A percentile compares a stretch with the other conserved stretches of the same genome.
Conservation (phyloP, 495 filamentous ascomycete genomes). For the Physcia stellaris region DNA sequence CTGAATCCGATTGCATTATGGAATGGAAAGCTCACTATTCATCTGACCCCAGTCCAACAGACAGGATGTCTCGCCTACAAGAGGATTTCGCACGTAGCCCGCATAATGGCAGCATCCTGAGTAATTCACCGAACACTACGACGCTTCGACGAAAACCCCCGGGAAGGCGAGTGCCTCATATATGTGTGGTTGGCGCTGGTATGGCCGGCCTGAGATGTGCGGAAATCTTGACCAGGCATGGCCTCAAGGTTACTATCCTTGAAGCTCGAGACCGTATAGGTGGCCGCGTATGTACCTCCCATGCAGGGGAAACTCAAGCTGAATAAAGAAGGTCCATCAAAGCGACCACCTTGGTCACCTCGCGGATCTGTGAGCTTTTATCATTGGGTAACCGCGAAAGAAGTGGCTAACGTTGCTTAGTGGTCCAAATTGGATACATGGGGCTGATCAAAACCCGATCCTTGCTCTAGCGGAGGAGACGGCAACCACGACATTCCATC, state of each 20-base stretch:
- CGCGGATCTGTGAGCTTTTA: constrained; percentile 31
- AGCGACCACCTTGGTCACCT: constrained; percentile 25
- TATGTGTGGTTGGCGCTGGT: constrained; percentile 60
- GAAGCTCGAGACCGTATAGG: constrained; percentile 57
- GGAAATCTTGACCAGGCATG: constrained; percentile 50
- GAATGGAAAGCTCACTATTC: no score
- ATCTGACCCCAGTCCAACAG: no score
- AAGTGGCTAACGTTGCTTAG: constrained; percentile 23
- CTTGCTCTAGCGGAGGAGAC: constrained; percentile 60
- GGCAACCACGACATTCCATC: constrained; percentile 42
- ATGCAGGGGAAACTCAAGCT: no score
- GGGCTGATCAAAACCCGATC: constrained; percentile 74
- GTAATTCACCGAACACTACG: no score
- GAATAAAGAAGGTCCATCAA: constrained; percentile 19
- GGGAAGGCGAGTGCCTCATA: no score
- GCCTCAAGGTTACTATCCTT: constrained; percentile 54
- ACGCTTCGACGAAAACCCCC: no score
- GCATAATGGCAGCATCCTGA: no score
- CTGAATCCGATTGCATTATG: no score
- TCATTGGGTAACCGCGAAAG: constrained; percentile 1
- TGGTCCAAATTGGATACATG: constrained; percentile 94
- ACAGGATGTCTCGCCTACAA: no score
- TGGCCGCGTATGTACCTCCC: constrained; percentile 49
- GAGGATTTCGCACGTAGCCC: no score
- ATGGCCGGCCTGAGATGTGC: constrained; percentile 57